These are phyloP conservation scores for Pythium chondricola DNA, from an alignment of 352 stramenopile species.

Conservation along the genomic window DNA sequence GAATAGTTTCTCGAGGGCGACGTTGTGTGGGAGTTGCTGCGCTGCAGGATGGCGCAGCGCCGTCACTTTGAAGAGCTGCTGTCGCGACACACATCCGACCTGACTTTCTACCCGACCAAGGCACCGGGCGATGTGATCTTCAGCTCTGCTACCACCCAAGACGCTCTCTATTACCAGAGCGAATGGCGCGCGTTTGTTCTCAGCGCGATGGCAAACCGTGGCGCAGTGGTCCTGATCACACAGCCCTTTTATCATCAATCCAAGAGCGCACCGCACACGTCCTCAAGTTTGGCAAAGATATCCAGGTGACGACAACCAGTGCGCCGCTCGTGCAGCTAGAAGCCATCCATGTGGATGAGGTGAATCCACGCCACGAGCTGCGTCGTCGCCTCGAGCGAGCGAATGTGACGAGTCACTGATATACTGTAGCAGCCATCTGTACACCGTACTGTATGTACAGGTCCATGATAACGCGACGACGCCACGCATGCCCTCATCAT, in stretches of 20 bases:
- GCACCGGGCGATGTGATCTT: slow-evolving; percentile 23
- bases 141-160: slow-evolving; percentile 12
- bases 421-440: too few relatives aligned
- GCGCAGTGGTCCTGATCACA: slow-evolving; percentile 42
- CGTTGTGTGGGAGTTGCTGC: slow-evolving; percentile 64
- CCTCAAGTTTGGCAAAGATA: slow-evolving; percentile 59
- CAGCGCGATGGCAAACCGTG: slow-evolving; percentile 13
- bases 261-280: slow-evolving; percentile 23
- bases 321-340: slow-evolving; percentile 49
- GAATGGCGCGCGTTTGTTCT: slow-evolving; percentile 46
- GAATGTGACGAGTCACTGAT: too few relatives aligned
- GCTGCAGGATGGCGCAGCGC: slow-evolving; percentile 32
- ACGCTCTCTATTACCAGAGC: slow-evolving; percentile 61
- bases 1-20: slow-evolving; percentile 70
- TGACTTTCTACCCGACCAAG: slow-evolving; percentile 52
- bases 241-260: slow-evolving; percentile 48
- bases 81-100: slow-evolving; percentile 30
- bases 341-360: slow-evolving; percentile 43
- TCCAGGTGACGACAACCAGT: slow-evolving; percentile 51
- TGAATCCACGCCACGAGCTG: slow-evolving; percentile 45
- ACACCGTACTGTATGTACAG: too few relatives aligned
- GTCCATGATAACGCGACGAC: too few relatives aligned
- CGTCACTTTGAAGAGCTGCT: slow-evolving; percentile 43
- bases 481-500: too few relatives aligned
- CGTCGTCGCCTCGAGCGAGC: slow-evolving; percentile 24